These are phyloP conservation scores for Castanea sativa DNA, from an alignment of 306 rosid species.

Conservation along the genomic window DNA sequence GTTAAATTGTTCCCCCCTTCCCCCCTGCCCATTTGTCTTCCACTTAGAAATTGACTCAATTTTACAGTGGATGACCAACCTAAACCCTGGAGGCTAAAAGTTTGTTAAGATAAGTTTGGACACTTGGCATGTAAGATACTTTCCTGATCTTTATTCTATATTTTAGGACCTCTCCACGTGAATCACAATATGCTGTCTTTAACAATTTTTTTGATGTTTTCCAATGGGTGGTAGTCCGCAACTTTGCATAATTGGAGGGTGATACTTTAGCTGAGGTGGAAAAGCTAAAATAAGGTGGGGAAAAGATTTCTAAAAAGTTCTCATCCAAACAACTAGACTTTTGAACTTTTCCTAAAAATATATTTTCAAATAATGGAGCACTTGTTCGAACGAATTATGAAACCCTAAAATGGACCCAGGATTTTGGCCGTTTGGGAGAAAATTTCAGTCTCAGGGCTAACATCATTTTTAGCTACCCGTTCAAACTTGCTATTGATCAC, in stretches of 20 bases:
- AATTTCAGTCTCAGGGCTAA: not conserved
- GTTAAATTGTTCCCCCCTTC: not conserved
- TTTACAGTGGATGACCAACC: too few relatives aligned
- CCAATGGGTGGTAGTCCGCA: not conserved
- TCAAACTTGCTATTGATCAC: not conserved
- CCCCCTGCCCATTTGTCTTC: not conserved
- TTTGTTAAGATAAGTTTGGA: not conserved
- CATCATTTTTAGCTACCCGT: too few relatives aligned
- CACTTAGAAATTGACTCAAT: not conserved
- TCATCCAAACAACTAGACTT: not conserved
- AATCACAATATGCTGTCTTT: constrained; percentile 3
- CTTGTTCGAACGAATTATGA: not conserved
- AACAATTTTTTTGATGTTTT: not conserved
- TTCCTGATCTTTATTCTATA: not conserved
- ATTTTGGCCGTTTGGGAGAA: not conserved
- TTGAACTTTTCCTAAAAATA: not conserved
- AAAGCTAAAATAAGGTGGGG: not conserved
- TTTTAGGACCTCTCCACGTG: not conserved
- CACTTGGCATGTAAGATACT: not conserved
- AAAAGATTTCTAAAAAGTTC: not conserved
- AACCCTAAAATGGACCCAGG: not conserved
- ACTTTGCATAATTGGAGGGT: not conserved
- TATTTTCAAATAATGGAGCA: not conserved
- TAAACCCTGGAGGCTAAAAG: too few relatives aligned
- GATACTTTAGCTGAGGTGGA: not conserved